A percentile compares a stretch with the other conserved stretches of the same genome.
Evolutionary conservation across 768 basidiomycete genomes (phyloP).

Genomic region (Amanita pseudoporphyria): DNA sequence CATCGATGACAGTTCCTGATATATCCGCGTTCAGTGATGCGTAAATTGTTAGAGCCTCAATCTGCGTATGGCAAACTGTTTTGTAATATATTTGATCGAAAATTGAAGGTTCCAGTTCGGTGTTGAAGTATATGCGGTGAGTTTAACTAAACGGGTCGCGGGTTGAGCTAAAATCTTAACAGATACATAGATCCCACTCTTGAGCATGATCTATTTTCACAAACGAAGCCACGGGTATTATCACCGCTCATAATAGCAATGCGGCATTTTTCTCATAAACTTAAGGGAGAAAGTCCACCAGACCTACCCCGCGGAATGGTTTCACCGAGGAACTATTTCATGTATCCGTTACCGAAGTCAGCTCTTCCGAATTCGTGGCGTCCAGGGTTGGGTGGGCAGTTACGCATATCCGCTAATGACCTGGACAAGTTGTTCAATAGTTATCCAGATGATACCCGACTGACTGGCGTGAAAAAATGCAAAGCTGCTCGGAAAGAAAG

Average conservation of each 20-base stretch:
- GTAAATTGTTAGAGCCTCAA: constrained; percentile 58
- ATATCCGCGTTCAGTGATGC: not conserved
- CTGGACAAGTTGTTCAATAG: not conserved
- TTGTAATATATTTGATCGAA: constrained; percentile 78
- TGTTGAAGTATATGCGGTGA: constrained; percentile 75
- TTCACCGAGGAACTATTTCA: constrained; percentile 5
- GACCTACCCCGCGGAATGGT: not conserved
- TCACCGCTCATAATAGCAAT: constrained; percentile 77
- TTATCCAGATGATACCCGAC: not conserved
- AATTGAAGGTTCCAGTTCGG: constrained; percentile 72
- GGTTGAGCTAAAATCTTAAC: not conserved
- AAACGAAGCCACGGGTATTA: constrained; percentile 81
- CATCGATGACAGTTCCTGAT: not conserved
- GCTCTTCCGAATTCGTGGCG: constrained; percentile 4
- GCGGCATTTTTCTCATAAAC: constrained; percentile 61
- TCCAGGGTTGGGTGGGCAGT: not conserved
- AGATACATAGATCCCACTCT: constrained; percentile 87
- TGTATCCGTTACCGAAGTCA: not conserved
- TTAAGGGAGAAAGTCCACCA: constrained; percentile 5
- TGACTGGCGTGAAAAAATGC: no score
- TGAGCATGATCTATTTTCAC: constrained; percentile 69
- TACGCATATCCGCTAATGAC: not conserved
- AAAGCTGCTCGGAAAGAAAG: not conserved
- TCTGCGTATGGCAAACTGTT: constrained; percentile 83
- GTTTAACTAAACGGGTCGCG: constrained; percentile 15